Evolutionary conservation across 495 filamentous ascomycete genomes (phyloP).

Genomic region (Tuber aestivum): DNA sequence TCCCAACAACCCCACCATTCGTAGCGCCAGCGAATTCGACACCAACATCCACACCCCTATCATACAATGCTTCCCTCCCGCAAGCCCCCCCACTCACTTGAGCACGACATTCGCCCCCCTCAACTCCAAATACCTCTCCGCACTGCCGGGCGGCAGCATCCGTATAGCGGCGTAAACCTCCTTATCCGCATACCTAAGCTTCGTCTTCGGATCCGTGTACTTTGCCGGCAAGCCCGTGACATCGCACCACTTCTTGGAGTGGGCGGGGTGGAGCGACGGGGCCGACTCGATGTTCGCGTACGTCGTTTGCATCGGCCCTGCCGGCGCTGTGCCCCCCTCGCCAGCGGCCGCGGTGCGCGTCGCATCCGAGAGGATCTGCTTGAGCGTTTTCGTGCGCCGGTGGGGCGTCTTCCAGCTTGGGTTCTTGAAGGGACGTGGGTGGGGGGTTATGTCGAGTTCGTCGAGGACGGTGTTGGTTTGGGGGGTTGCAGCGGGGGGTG

Average conservation of each 20-base stretch:
- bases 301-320: slow-evolving; percentile 62
- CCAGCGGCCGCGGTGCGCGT: slow-evolving; percentile 73
- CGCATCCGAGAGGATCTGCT: slow-evolving; percentile 89
- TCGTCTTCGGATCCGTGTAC: slow-evolving; percentile 90
- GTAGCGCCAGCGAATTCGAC: background rate
- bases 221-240: slow-evolving; percentile 81
- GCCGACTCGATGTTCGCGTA: slow-evolving; percentile 94
- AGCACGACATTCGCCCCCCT: slow-evolving; percentile 86
- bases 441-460: slow-evolving; percentile 74
- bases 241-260: slow-evolving; percentile 83
- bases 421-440: slow-evolving; percentile 82
- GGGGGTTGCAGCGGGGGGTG: slow-evolving; percentile 18
- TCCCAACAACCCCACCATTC: background rate
- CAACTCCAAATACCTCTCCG: slow-evolving; percentile 81
- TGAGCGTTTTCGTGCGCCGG: slow-evolving; percentile 96
- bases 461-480: slow-evolving; percentile 57
- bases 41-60: background rate
- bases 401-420: slow-evolving; percentile 81
- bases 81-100: slow-evolving; percentile 52
- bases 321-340: slow-evolving; percentile 50
- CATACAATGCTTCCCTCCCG: background rate
- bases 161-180: slow-evolving; percentile 81
- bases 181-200: slow-evolving; percentile 78
- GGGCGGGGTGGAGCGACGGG: slow-evolving; percentile 67
- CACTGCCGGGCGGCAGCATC: slow-evolving; percentile 65